Evolutionary conservation across 768 basidiomycete species (phyloP).

Genomic region (Phaeotremella fagi): DNA sequence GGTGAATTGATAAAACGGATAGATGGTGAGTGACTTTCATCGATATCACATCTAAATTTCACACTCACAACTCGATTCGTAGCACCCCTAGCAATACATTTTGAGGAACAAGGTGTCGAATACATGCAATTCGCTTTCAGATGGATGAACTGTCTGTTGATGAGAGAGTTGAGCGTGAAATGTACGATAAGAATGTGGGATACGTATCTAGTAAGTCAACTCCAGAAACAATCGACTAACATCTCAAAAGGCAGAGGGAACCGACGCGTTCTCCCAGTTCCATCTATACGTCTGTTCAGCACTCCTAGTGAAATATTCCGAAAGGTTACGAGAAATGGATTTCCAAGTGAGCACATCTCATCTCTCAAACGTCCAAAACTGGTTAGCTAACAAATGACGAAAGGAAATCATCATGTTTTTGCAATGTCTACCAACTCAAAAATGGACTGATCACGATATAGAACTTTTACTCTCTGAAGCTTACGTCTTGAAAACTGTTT

Average conservation of each 20-base stretch:
- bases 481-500: constrained; percentile 60
- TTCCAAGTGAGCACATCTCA: constrained; percentile 70
- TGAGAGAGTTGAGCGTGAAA: constrained; percentile 94
- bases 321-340: constrained; percentile 90
- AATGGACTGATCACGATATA: constrained; percentile 93
- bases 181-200: constrained; percentile 99
- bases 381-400: no score
- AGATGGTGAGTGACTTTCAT: constrained; percentile 42
- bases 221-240: background rate
- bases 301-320: constrained; percentile 92
- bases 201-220: constrained; percentile 77
- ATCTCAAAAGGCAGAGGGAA: constrained; percentile 85
- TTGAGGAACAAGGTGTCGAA: constrained; percentile 87
- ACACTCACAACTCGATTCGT: background rate
- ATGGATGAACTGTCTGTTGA: constrained; percentile 99
- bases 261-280: constrained; percentile 97
- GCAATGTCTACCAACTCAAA: constrained; percentile 55
- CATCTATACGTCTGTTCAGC: constrained; percentile 98
- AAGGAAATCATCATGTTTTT: constrained; percentile 99
- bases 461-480: constrained; percentile 93
- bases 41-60: background rate
- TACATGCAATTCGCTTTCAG: constrained; percentile 99
- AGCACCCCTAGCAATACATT: constrained; percentile 83
- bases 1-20: constrained; percentile 68
- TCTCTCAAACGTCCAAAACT: background rate